phyloP scores from a whole-genome alignment of 176 grass and related monocot genomes.

The Carex kokanica region DNA sequence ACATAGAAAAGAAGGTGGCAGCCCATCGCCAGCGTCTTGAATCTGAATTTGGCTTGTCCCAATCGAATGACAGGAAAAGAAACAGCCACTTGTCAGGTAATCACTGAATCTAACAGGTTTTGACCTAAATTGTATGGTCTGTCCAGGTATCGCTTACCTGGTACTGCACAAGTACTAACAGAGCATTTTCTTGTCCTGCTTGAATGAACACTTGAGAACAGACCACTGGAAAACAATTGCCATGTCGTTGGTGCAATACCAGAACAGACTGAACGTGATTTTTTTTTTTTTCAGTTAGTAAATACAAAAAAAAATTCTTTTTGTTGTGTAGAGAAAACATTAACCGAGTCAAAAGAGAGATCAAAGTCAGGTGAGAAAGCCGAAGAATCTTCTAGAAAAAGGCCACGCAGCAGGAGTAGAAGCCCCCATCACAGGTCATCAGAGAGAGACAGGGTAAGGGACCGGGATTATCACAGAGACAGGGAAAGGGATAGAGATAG shows the following conservation, averaged over 20 bases:
- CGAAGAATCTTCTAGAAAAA: slow-evolving; percentile 57
- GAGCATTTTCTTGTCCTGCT: not conserved
- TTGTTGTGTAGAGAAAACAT: slow-evolving; percentile 51
- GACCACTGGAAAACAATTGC: not conserved
- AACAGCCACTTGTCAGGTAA: slow-evolving; percentile 62
- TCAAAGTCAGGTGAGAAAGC: slow-evolving; percentile 29
- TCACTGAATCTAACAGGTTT: slow-evolving; percentile 5
- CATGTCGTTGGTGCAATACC: not conserved
- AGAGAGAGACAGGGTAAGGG: slow-evolving; percentile 64
- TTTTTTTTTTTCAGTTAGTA: not conserved
- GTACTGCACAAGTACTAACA: not conserved
- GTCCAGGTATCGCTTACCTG: not conserved
- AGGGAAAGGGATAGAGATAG: slow-evolving; percentile 48
- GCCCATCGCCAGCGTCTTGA: slow-evolving; percentile 64
- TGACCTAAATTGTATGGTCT: not conserved
- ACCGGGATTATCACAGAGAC: slow-evolving; percentile 39
- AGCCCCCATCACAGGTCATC: slow-evolving; percentile 64
- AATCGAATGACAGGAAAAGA: slow-evolving; percentile 55
- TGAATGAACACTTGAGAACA: not conserved
- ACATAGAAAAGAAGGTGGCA: slow-evolving; percentile 84
- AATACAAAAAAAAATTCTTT: not conserved
- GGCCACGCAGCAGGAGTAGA: slow-evolving; percentile 58
- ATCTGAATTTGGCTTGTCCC: slow-evolving; percentile 80
- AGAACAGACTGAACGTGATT: not conserved
- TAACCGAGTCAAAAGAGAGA: slow-evolving; percentile 58